Percentiles rank a stretch among this genome's conserved stretches.
phyloP scores from a whole-genome alignment of 2,329 filamentous ascomycete species.

The Alternaria rosae region DNA sequence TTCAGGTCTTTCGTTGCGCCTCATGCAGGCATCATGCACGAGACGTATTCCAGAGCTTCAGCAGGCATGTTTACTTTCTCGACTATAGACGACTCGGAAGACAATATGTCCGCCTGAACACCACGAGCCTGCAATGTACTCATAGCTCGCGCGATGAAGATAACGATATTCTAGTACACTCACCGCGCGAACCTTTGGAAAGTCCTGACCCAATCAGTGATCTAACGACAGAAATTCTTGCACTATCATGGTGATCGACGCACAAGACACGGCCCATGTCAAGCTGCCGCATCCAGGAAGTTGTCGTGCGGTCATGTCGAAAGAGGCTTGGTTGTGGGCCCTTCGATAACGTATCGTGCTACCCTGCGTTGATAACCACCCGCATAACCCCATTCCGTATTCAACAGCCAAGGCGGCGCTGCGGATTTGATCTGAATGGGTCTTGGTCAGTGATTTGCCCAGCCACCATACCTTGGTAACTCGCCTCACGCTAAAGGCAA shows the following conservation, averaged over 20 bases:
- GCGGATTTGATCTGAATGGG: conserved; percentile 2
- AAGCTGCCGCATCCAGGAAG: conserved; percentile 8
- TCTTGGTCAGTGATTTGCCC: neutral
- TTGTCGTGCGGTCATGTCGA: conserved; percentile 12
- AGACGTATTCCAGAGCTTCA: neutral
- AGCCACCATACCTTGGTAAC: neutral
- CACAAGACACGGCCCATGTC: neutral
- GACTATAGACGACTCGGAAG: conserved; percentile 16
- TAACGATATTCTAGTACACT: conserved; percentile 5
- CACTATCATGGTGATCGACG: neutral
- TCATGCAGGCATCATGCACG: neutral
- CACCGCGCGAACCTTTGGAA: neutral
- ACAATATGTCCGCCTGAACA: conserved; percentile 5
- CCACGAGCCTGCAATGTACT: conserved; percentile 9
- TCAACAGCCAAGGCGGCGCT: conserved; percentile 16
- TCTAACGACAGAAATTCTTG: neutral
- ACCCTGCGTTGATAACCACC: conserved; percentile 19
- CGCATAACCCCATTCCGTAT: conserved; percentile 20
- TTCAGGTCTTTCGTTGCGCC: neutral
- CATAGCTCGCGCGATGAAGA: conserved; percentile 7
- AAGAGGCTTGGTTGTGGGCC: neutral
- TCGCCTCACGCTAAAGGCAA: too few relatives aligned
- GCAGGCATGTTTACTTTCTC: conserved; percentile 5
- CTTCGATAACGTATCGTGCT: conserved; percentile 21
- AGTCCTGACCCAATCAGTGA: neutral